Conservation (phyloP, 176 grass and related monocot species). For the Leersia perrieri region DNA sequence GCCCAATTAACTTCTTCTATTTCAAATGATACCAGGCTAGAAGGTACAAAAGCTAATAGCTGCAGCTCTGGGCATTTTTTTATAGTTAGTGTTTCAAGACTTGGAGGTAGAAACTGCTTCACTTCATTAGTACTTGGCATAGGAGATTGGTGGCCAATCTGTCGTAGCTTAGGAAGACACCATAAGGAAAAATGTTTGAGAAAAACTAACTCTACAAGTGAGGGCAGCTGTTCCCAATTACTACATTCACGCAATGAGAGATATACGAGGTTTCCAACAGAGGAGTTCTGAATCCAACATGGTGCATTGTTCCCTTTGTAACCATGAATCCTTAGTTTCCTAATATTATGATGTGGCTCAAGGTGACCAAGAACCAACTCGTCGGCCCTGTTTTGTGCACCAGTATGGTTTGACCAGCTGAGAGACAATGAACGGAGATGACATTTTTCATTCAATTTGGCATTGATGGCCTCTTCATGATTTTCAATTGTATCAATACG, state of each 20-base stretch:
- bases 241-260: background rate
- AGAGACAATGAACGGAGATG: background rate
- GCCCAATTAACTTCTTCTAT: background rate
- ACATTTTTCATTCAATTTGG: conserved; percentile 6
- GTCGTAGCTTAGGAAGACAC: background rate
- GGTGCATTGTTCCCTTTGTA: background rate
- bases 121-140: background rate
- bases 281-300: background rate
- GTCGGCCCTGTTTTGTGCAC: background rate
- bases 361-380: background rate
- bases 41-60: background rate
- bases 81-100: background rate
- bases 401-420: background rate
- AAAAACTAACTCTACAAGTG: background rate
- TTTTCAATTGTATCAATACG: background rate
- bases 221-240: background rate
- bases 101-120: background rate
- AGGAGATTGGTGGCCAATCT: background rate
- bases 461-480: background rate
- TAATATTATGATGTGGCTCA: conserved; percentile 2
- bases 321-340: rapidly evolving
- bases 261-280: background rate
- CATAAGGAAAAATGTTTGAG: background rate
- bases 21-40: background rate
- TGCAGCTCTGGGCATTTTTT: background rate